Percentiles rank a stretch among this genome's conserved stretches.
Conservation (phyloP, 441 rosid species). For the Bruguiera hainesii region DNA sequence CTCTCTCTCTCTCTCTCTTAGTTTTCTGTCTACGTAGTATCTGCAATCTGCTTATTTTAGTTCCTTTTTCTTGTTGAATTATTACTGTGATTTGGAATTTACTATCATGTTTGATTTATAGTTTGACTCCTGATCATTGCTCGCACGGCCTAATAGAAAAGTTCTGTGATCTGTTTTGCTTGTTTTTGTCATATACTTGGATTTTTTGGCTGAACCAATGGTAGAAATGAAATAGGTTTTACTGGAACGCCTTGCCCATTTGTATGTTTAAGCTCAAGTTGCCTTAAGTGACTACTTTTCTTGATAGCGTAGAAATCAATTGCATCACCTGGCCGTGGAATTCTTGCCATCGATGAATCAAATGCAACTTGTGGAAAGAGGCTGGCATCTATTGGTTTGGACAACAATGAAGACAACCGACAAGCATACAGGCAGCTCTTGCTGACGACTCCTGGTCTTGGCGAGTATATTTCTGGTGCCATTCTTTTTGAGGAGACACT, state of each 20-base stretch:
- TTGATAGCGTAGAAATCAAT: conserved; percentile 54
- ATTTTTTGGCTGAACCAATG: too few relatives aligned
- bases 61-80: too few relatives aligned
- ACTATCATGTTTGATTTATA: too few relatives aligned
- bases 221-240: too few relatives aligned
- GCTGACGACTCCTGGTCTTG: conserved; percentile 89
- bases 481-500: conserved; percentile 98
- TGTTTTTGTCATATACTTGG: too few relatives aligned
- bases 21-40: neutral
- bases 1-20: neutral
- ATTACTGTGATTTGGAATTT: too few relatives aligned
- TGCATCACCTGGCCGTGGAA: conserved; percentile 98
- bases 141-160: too few relatives aligned
- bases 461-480: conserved; percentile 93
- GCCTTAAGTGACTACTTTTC: too few relatives aligned
- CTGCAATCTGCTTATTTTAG: neutral
- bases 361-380: conserved; percentile 98
- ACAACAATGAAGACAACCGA: conserved; percentile 77
- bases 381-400: conserved; percentile 83
- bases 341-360: conserved; percentile 92
- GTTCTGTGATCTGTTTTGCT: too few relatives aligned
- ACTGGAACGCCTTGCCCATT: too few relatives aligned
- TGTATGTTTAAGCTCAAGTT: too few relatives aligned
- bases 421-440: conserved; percentile 95
- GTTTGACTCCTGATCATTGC: too few relatives aligned